Evolutionary conservation across 768 basidiomycete genomes (phyloP).

Genomic region (Tylopilus felleus): DNA sequence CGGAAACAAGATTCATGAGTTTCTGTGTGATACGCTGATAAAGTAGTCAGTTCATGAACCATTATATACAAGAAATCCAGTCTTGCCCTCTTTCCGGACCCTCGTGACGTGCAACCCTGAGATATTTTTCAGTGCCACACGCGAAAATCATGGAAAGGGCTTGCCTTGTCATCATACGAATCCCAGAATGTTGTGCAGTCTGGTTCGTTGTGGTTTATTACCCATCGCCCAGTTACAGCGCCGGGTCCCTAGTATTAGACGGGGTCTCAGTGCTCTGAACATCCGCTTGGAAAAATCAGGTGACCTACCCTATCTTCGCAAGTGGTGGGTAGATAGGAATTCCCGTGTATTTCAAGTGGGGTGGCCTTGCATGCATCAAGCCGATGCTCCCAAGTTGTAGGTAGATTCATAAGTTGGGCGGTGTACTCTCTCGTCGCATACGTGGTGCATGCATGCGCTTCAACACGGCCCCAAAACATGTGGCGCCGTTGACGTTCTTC

Average conservation of each 20-base stretch:
- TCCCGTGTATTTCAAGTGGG: constrained; percentile 21
- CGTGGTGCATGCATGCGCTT: constrained; percentile 22
- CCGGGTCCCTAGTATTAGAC: constrained; percentile 14
- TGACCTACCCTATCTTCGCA: constrained; percentile 26
- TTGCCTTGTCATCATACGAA: constrained; percentile 25
- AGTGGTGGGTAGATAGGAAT: constrained; percentile 11
- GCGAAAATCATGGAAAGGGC: neutral
- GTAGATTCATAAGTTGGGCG: constrained; percentile 29
- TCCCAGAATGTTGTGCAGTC: constrained; percentile 27
- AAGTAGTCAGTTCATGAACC: neutral
- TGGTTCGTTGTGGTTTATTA: constrained; percentile 25
- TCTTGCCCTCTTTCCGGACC: constrained; percentile 21
- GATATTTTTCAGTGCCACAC: neutral
- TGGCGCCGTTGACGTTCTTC: constrained; percentile 23
- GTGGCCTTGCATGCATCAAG: constrained; percentile 24
- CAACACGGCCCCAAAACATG: constrained; percentile 23
- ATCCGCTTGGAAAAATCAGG: no score
- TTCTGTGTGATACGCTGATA: constrained; percentile 27
- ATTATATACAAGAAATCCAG: neutral
- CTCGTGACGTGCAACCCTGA: constrained; percentile 25
- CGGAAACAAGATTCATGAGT: constrained; percentile 25
- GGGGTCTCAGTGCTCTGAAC: neutral
- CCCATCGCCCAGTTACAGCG: constrained; percentile 27
- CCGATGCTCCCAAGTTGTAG: constrained; percentile 13
- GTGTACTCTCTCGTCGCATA: constrained; percentile 31